Conservation (phyloP, 495 filamentous ascomycete genomes). For the Aspergillus egyptiacus region DNA sequence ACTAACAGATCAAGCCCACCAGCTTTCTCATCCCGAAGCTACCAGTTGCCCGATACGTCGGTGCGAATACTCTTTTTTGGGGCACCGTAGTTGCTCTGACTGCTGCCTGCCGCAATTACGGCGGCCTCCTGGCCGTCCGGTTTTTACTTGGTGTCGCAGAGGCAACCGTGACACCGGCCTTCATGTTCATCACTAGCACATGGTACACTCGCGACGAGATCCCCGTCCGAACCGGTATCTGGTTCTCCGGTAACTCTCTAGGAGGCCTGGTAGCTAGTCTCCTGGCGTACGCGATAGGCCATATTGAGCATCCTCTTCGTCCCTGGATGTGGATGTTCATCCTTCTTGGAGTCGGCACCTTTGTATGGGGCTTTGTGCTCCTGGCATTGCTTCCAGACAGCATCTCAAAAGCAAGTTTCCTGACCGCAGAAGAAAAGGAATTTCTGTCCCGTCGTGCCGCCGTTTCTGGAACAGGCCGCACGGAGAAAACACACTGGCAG, state of each 20-base stretch:
- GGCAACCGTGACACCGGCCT: conserved; percentile 43
- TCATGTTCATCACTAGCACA: conserved; percentile 38
- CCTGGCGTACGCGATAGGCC: conserved; percentile 52
- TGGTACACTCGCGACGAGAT: conserved; percentile 53
- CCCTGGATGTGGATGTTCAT: conserved; percentile 52
- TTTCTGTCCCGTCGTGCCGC: conserved; percentile 47
- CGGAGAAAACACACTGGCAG: conserved; percentile 52
- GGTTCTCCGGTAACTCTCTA: conserved; percentile 55
- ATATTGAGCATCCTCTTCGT: conserved; percentile 41
- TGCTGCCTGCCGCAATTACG: conserved; percentile 33
- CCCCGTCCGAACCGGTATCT: conserved; percentile 53
- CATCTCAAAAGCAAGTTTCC: conserved; percentile 54
- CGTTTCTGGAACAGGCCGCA: conserved; percentile 37
- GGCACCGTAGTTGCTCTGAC: conserved; percentile 49
- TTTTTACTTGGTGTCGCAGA: conserved; percentile 49
- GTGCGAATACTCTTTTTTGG: conserved; percentile 51
- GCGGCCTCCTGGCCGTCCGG: conserved; percentile 33
- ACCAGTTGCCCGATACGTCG: conserved; percentile 49
- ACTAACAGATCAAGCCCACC: conserved; percentile 25
- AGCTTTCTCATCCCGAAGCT: conserved; percentile 47
- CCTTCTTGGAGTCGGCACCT: conserved; percentile 47
- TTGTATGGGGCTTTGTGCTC: conserved; percentile 49
- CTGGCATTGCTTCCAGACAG: conserved; percentile 54
- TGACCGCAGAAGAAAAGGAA: conserved; percentile 48
- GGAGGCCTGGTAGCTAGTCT: conserved; percentile 53